Evolutionary conservation across 768 basidiomycete species (phyloP), one percentile per base, ranked within the genome.

Genomic region (Calocybe indica): DNA sequence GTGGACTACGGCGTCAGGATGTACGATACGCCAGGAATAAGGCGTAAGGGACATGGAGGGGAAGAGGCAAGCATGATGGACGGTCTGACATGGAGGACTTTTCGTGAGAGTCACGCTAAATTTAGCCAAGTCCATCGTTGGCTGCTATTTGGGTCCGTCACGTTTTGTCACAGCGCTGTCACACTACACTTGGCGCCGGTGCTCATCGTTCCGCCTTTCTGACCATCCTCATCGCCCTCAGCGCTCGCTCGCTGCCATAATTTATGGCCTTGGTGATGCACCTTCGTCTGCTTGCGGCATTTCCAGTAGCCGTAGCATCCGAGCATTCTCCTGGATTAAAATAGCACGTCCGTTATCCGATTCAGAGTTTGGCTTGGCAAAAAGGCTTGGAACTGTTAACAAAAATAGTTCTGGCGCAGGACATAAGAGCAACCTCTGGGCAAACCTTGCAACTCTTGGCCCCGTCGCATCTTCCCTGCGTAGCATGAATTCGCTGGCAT

Each of bases 381-480:
- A 70, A 69, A 66, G 61, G 61, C 70, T 74, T 72, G 71, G 69
- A 22, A 22, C 51, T 54, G 52, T 56, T 48, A 58, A 63, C 65
- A 74, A 73, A 73, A 74, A 74, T 74, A 74, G 71, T 58, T 46
- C 60, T 54, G 60, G 57, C 55, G 62, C 57, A 66, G 63, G 66
- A 65, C 71, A 69, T 73, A 74, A 74, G 69, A 72, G 65, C 66
- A 62, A 62, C 59, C 59, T 63, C 61, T 66, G 65, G 59, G 59
- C 62, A 56, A 53, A 22, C 62, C 62, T 61, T 55, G 53, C 55
- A 57, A 46, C 58, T 66, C 70, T 71, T 72, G 69, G 66, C 68
- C 68, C 65, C 65, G 53, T 63, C 59, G 22, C 52, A 55, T 50
- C 54, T 58, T 55, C 54, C 57, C 60, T 58, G 47, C 51, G 58